Evolutionary conservation across 208 protist species (phyloP).

Genomic region (Tritrichomonas foetus): DNA sequence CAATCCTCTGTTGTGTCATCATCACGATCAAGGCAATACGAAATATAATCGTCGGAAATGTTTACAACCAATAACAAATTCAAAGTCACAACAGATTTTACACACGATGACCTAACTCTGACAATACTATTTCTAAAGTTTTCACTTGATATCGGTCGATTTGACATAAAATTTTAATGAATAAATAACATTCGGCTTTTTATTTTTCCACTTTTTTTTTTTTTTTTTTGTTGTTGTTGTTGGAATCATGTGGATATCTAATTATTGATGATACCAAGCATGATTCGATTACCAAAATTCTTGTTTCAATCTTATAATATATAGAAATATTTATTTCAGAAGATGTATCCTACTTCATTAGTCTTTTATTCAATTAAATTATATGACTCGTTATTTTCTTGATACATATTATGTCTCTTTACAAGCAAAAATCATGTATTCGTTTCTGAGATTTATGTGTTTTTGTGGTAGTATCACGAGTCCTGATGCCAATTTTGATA

Average conservation of each 20-base stretch:
- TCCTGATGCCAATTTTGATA: neutral
- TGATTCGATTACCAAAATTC: neutral
- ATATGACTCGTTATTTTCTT: neutral
- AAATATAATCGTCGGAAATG: neutral
- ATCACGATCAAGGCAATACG: neutral
- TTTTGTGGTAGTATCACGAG: neutral
- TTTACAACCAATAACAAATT: neutral
- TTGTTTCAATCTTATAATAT: neutral
- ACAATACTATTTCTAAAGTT: neutral
- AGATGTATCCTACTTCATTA: neutral
- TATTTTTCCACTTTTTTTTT: neutral
- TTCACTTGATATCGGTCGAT: neutral
- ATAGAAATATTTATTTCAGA: neutral
- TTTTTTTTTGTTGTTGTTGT: too few species aligned
- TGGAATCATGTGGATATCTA: neutral
- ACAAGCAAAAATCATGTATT: neutral
- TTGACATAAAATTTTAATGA: neutral
- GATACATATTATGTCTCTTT: neutral
- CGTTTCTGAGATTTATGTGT: neutral
- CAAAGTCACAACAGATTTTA: neutral
- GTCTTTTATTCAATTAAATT: neutral
- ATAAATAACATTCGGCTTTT: neutral
- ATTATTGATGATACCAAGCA: neutral
- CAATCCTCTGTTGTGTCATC: neutral
- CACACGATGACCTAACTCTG: neutral